A percentile compares a stretch with the other conserved stretches of the same genome.
Evolutionary conservation across 257 asterid species (phyloP).

Genomic region (Solanum clarkiae): DNA sequence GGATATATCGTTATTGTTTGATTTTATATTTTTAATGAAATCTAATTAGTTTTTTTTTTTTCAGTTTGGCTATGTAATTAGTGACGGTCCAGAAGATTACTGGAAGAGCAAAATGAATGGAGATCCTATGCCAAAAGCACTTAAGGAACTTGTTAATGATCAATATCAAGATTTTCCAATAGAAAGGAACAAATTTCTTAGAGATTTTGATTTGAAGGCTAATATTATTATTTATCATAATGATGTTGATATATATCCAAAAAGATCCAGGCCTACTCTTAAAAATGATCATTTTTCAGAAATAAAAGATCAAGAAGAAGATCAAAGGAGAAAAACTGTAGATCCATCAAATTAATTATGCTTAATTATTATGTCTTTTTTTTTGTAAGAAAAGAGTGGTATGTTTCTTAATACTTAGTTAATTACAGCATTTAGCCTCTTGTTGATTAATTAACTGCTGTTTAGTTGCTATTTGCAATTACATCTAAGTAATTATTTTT

Average conservation of each 20-base stretch:
- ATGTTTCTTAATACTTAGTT: background rate
- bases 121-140: conserved; percentile 53
- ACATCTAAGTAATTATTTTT: background rate
- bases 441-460: background rate
- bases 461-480: background rate
- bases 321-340: background rate
- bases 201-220: conserved; percentile 32
- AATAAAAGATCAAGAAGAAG: background rate
- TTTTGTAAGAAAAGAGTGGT: background rate
- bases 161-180: background rate
- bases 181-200: conserved; percentile 10
- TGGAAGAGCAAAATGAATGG: conserved; percentile 53
- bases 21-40: no score
- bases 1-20: no score
- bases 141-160: conserved; percentile 22
- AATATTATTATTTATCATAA: conserved; percentile 55
- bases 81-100: conserved; percentile 34
- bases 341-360: background rate
- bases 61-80: conserved; percentile 29
- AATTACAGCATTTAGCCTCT: background rate
- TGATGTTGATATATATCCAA: conserved; percentile 3
- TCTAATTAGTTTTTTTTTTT: background rate
- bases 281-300: background rate
- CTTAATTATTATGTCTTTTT: background rate
- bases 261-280: background rate